phyloP scores from a whole-genome alignment of 768 basidiomycete genomes.

The Mycena sanguinolenta region DNA sequence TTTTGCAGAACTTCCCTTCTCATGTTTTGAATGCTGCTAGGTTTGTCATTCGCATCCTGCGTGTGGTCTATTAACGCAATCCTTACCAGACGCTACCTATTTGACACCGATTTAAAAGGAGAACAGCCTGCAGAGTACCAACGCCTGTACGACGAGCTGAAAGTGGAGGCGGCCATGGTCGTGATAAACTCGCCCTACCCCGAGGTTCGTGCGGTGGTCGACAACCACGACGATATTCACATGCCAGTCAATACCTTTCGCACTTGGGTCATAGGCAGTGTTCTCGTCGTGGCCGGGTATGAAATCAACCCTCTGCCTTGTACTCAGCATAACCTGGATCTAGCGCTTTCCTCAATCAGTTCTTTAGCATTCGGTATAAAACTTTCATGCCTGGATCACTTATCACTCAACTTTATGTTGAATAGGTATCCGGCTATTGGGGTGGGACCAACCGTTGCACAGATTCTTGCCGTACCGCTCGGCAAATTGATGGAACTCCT shows the following conservation, averaged over 20 bases:
- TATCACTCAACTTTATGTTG: too few species aligned
- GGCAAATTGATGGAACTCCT: conserved; percentile 54
- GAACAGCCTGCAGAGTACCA: too few species aligned
- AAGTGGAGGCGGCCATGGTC: conserved; percentile 45
- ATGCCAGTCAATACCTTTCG: conserved; percentile 68
- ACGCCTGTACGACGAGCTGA: conserved; percentile 40
- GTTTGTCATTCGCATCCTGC: not conserved
- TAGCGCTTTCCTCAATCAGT: conserved; percentile 46
- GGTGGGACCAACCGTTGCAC: conserved; percentile 55
- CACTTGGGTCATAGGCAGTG: conserved; percentile 50
- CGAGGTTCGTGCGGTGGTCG: too few species aligned
- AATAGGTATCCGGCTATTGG: too few species aligned
- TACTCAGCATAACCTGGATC: not conserved
- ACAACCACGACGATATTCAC: conserved; percentile 64
- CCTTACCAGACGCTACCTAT: conserved; percentile 29
- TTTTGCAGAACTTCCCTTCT: conserved; percentile 28
- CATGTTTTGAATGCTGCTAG: conserved; percentile 12
- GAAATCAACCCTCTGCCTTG: not conserved
- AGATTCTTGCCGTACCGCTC: conserved; percentile 62
- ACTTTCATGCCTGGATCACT: not conserved
- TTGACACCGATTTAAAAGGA: conserved; percentile 25
- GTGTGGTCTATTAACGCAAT: not conserved
- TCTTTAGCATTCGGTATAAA: conserved; percentile 45
- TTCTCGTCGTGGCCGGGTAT: conserved; percentile 37
- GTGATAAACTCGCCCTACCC: conserved; percentile 64